Evolutionary conservation across 495 filamentous ascomycete species (phyloP), one percentile per base, ranked within the genome.

Genomic region (Lichenothelia convexa): DNA sequence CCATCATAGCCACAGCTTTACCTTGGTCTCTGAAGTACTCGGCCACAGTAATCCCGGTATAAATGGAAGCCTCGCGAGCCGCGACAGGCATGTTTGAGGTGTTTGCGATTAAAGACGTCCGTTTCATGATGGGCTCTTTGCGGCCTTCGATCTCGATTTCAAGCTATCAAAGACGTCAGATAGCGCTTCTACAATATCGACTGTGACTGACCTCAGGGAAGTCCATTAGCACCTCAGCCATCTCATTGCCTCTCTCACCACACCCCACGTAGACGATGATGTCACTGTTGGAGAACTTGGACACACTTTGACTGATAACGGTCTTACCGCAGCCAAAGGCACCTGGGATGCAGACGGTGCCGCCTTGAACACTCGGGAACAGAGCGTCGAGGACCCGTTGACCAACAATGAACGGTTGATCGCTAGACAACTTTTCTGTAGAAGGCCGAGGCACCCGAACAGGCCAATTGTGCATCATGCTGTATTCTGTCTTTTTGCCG

Each of bases 61-160:
- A 99, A 53, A 99, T 99, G 31, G 89, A 99, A 41, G 89, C 89
- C 58, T 99, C 89, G 62, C 89, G 85, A 35, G 89, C 89, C 39
- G 89, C 89, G 51, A 99, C 89, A 44, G 89, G 89, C 89, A 99
- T 99, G 66, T 99, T 99, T 40, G 89, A 99, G 19, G 89, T 99
- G 58, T 99, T 99, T 51, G 89, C 89, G 55, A 99, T 94, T 36
- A 99, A 69, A 29, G 83, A 86, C 35, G 89, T 95, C 49, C 89
- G 91, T 71, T 95, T 99, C 89, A 99, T 99, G 68, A 99, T 95
- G 40, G 89, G 83, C 55, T 95, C 91, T 64, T 83, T 76, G 50
- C 86, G 83, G 47, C 89, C 89, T 18, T 86, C 70, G 41, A 94
- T 67, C 13, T 82, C 71, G 57, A 95, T 95, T 18, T 76, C 75